Conservation (phyloP, 805 yeast species). For the Candida gorgasii region DNA sequence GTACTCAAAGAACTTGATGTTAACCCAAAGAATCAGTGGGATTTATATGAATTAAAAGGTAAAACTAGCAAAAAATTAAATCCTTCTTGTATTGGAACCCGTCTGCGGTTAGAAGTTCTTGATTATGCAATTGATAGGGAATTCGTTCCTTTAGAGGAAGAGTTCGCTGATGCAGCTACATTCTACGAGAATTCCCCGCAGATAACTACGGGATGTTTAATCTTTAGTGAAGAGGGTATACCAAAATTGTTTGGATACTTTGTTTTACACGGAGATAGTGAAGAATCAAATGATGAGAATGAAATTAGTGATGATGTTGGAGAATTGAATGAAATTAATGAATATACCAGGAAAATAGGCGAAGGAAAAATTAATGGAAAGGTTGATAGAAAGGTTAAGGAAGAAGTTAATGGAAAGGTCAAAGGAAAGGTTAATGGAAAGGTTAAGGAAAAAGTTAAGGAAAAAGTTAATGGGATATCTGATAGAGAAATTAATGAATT, state of each 20-base stretch:
- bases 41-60: slow-evolving; percentile 1
- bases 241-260: slow-evolving; percentile 2
- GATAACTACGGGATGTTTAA: not conserved
- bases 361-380: not conserved
- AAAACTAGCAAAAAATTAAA: not conserved
- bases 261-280: slow-evolving; percentile 1
- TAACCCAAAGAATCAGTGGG: not conserved
- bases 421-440: not conserved
- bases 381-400: not conserved
- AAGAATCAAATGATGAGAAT: not conserved
- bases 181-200: not conserved
- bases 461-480: too few relatives aligned
- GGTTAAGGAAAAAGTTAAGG: not conserved
- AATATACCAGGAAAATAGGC: not conserved
- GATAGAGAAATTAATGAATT: not conserved
- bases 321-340: slow-evolving; percentile 3
- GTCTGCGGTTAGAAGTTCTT: not conserved
- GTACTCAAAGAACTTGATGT: slow-evolving; percentile 4
- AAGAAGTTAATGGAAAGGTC: not conserved
- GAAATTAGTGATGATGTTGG: not conserved
- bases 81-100: slow-evolving; percentile 1
- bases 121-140: slow-evolving; percentile 2
- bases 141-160: not conserved
- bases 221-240: slow-evolving; percentile 2
- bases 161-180: slow-evolving; percentile 1